A percentile compares a stretch with the other conserved stretches of the same genome.
Evolutionary conservation across 441 rosid genomes (phyloP).

Genomic region (Manihot esculenta): DNA sequence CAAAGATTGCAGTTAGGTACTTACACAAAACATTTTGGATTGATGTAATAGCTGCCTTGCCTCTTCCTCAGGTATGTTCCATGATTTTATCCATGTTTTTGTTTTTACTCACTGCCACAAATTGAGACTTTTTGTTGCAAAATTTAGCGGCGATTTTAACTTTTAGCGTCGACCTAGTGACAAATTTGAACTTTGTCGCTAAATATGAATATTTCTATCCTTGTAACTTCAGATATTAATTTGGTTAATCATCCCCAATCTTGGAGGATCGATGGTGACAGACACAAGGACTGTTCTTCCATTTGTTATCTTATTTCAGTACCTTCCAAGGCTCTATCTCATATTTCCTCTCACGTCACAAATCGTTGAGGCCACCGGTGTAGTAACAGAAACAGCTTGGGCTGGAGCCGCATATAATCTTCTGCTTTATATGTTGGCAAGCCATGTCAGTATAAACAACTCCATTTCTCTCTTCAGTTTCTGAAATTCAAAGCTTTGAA

Average conservation of each 20-base stretch:
- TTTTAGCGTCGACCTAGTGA: too few relatives aligned
- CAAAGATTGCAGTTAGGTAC: constrained; percentile 65
- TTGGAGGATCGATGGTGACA: constrained; percentile 61
- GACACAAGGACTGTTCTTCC: constrained; percentile 73
- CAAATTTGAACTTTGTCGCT: too few relatives aligned
- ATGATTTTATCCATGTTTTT: too few relatives aligned
- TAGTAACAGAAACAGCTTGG: constrained; percentile 83
- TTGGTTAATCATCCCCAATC: constrained; percentile 71
- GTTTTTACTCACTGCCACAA: too few relatives aligned
- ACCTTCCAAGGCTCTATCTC: constrained; percentile 60
- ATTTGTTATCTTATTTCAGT: constrained; percentile 79
- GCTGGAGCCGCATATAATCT: constrained; percentile 92
- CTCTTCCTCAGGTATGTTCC: constrained; percentile 78
- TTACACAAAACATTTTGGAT: constrained; percentile 61
- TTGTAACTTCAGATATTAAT: constrained; percentile 70
- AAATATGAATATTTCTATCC: too few relatives aligned
- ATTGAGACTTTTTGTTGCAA: too few relatives aligned
- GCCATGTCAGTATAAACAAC: constrained; percentile 61
- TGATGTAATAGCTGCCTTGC: constrained; percentile 75
- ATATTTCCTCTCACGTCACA: constrained; percentile 69
- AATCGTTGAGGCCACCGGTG: constrained; percentile 71
- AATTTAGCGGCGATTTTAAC: too few relatives aligned
- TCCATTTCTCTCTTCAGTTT: too few relatives aligned
- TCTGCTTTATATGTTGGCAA: constrained; percentile 81
- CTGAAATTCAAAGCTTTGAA: background rate